Evolutionary conservation across 768 basidiomycete genomes (phyloP).

Genomic region (Rhodosporidiobolus sp.): DNA sequence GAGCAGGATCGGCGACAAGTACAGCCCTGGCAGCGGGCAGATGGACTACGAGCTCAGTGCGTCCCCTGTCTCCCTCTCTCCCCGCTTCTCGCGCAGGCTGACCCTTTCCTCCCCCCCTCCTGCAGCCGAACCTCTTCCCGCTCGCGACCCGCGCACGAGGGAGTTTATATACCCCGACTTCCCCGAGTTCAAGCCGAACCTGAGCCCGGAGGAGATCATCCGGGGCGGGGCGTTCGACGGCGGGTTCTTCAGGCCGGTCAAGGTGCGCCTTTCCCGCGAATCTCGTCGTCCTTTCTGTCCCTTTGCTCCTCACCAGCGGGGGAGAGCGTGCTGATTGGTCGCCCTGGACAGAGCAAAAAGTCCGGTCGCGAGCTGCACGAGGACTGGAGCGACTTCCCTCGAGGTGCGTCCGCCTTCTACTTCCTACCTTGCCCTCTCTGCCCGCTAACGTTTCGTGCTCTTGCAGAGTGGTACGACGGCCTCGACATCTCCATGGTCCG

Average conservation of each 20-base stretch:
- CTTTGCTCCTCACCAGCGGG: too few relatives aligned
- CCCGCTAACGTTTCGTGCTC: too few relatives aligned
- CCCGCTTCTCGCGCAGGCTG: neutral
- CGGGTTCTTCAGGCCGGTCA: constrained; percentile 23
- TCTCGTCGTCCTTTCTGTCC: too few relatives aligned
- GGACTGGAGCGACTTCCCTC: constrained; percentile 27
- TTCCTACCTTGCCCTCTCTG: neutral
- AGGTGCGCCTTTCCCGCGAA: neutral
- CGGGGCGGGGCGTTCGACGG: constrained; percentile 24
- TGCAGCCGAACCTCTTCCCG: constrained; percentile 17
- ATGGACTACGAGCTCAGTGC: constrained; percentile 18
- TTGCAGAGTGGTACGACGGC: constrained; percentile 22
- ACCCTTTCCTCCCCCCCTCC: neutral
- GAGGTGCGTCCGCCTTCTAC: neutral
- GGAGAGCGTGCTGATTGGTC: neutral
- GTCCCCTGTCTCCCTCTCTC: neutral
- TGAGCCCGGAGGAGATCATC: constrained; percentile 28
- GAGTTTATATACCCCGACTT: constrained; percentile 22
- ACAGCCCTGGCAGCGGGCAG: constrained; percentile 22
- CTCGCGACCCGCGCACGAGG: neutral
- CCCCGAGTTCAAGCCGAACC: constrained; percentile 21
- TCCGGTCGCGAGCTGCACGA: constrained; percentile 23
- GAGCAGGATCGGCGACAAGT: constrained; percentile 10
- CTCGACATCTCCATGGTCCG: constrained; percentile 14
- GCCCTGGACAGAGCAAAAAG: constrained; percentile 6